Base-by-base conservation (phyloP, 225 moss, liverwort and hornwort genomes). In the Polytrichum commune region DNA sequence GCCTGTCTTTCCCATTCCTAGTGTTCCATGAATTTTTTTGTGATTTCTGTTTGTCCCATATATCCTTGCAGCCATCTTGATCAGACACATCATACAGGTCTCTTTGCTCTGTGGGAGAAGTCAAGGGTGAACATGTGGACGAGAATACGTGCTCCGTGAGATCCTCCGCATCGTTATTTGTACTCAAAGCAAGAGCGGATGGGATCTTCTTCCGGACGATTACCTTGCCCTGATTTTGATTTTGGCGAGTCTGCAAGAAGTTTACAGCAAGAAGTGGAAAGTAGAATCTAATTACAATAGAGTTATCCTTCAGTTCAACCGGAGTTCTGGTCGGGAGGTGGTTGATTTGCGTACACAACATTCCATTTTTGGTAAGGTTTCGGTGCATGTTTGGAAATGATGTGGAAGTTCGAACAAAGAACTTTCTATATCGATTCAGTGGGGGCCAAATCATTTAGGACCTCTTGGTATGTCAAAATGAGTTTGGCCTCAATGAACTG, bases 101-200 rank as follows among this genome's bases (percentile, higher is more conserved):
- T 83, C 78, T 29, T 33, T 72, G 74, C 64, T 87, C 81, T 63
- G 80, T 84, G 20, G 87, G 87, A 18, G 87, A 87, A 74, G 76
- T 83, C 16, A 78, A 74, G 33, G 83, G 79, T 56, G 87, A 87
- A 78, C 87, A 83, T 64, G 76, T 84, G 19, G 84, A 84, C 62
- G 87, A 87, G 20, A 80, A 81, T 55, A 64, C 69, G 9, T 87
- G 80, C 66, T 84, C 87, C 54, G 74, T 60, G 20, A 65, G 55
- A 67, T 87, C 83, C 64, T 87, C 87, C 23, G 79, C 67, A 55
- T 77, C 72, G 60, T 84, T 79, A 55, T 60, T 70, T 62, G 54
- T 72, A 72, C 78, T 80, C 76, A 87, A 63, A 63, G 74, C 74
- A 61, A 81, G 55, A 20, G 81, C 76, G 66, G 57, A 71, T 53